Conservation (phyloP, 2,329 filamentous ascomycete genomes). For the Aureobasidium zeae region DNA sequence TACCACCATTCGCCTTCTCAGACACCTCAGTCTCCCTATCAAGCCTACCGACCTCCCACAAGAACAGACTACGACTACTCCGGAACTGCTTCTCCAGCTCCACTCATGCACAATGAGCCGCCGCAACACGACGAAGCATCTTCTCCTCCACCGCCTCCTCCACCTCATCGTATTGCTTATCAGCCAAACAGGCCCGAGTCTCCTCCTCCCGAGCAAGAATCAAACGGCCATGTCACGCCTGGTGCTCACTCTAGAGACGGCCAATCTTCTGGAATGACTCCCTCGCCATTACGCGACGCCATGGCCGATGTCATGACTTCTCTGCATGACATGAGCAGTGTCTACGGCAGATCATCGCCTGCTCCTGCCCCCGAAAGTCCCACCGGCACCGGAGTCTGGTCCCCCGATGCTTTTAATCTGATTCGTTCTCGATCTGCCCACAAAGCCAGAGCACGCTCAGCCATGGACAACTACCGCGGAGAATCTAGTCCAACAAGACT, state of each 20-base stretch:
- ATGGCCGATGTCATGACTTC: slow-evolving; percentile 99
- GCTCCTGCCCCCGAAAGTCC: slow-evolving; percentile 47
- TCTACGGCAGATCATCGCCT: slow-evolving; percentile 39
- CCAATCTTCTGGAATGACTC: slow-evolving; percentile 64
- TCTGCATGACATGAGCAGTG: slow-evolving; percentile 70
- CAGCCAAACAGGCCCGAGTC: slow-evolving; percentile 42
- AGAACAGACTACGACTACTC: slow-evolving; percentile 27
- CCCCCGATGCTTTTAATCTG: slow-evolving; percentile 72
- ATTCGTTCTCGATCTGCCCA: slow-evolving; percentile 36
- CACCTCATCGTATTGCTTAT: slow-evolving; percentile 59
- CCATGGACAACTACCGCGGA: slow-evolving; percentile 54
- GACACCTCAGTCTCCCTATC: slow-evolving; percentile 1
- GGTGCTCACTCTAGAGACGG: slow-evolving; percentile 54
- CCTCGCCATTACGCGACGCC: slow-evolving; percentile 82
- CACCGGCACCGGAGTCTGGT: slow-evolving; percentile 68
- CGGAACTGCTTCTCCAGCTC: slow-evolving; percentile 34
- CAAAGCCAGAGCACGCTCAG: slow-evolving; percentile 56
- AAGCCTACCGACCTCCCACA: slow-evolving; percentile 20
- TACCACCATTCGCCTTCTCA: slow-evolving; percentile 24
- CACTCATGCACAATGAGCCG: slow-evolving; percentile 27
- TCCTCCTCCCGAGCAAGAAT: slow-evolving; percentile 24
- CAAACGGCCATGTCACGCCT: slow-evolving; percentile 39
- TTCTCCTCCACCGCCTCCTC: slow-evolving; percentile 74
- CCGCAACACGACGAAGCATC: slow-evolving; percentile 36
- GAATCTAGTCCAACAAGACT: slow-evolving; percentile 18